phyloP scores from a whole-genome alignment of 163 green algal species.

The Picocystis sp. region DNA sequence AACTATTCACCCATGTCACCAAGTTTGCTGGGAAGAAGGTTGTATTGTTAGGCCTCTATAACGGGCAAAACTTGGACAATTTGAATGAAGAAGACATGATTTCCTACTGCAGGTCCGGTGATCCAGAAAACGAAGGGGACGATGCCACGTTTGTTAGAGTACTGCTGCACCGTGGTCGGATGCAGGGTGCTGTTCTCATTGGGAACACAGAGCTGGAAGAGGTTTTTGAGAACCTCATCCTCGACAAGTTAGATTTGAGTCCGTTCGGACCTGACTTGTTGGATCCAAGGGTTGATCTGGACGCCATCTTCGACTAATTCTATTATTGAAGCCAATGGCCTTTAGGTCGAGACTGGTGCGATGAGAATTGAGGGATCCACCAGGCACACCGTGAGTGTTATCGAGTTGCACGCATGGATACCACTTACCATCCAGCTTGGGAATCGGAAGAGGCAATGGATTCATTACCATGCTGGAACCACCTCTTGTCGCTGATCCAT shows the following conservation, averaged over 20 bases:
- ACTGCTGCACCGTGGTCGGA: conserved; percentile 41
- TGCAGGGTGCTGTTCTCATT: conserved; percentile 59
- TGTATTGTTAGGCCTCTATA: conserved; percentile 74
- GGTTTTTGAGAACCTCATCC: conserved; percentile 73
- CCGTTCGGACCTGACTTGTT: conserved; percentile 43
- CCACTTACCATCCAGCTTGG: too few relatives aligned
- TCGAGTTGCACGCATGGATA: too few relatives aligned
- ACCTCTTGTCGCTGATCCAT: too few relatives aligned
- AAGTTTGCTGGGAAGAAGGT: conserved; percentile 61
- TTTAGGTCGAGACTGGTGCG: too few relatives aligned
- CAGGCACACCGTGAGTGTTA: too few relatives aligned
- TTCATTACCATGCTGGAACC: too few relatives aligned
- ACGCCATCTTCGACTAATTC: conserved; percentile 54
- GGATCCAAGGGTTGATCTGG: conserved; percentile 53
- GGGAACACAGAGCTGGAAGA: conserved; percentile 69
- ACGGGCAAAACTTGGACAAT: conserved; percentile 50
- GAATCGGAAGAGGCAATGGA: too few relatives aligned
- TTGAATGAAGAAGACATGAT: conserved; percentile 34
- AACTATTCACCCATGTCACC: conserved; percentile 77
- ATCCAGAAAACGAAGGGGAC: conserved; percentile 4
- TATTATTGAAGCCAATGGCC: too few relatives aligned
- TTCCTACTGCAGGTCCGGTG: conserved; percentile 23
- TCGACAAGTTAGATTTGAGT: conserved; percentile 59
- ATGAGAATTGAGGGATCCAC: too few relatives aligned
- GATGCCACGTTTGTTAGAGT: conserved; percentile 54